Conservation (phyloP, 345 rosid genomes). For the Salix brachista region DNA sequence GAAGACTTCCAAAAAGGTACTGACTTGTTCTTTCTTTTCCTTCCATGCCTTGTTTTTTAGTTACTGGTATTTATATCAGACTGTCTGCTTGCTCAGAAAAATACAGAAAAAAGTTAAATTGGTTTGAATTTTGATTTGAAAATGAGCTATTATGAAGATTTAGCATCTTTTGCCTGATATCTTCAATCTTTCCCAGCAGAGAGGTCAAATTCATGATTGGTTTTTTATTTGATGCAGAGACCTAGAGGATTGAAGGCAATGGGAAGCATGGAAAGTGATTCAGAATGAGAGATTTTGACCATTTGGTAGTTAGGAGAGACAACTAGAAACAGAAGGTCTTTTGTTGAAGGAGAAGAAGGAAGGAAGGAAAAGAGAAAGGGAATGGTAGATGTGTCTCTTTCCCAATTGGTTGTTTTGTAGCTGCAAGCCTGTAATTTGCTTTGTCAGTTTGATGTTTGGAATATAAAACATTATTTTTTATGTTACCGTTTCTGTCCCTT, state of each 20-base stretch:
- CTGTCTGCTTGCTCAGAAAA: not conserved
- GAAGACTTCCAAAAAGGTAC: slow-evolving; percentile 86
- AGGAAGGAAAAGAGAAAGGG: not conserved
- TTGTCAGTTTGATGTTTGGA: not conserved
- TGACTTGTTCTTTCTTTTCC: not conserved
- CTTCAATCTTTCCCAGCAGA: too few relatives aligned
- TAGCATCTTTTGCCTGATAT: not conserved
- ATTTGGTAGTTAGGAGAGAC: slow-evolving; percentile 9
- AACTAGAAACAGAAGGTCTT: not conserved
- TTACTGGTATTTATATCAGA: not conserved
- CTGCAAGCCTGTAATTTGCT: not conserved
- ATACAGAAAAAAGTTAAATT: not conserved
- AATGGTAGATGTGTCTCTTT: slow-evolving; percentile 3
- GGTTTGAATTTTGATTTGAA: not conserved
- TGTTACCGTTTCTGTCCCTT: not conserved
- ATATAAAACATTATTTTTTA: not conserved
- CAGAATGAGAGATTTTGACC: slow-evolving; percentile 32
- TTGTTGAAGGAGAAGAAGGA: not conserved
- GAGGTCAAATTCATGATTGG: not conserved
- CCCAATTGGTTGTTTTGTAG: not conserved
- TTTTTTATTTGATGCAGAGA: slow-evolving; percentile 46
- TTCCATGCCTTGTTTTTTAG: not conserved
- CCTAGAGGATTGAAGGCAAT: slow-evolving; percentile 72
- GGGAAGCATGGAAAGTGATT: slow-evolving; percentile 64
- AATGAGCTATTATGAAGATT: not conserved